Conservation (phyloP, 148 eudicot genomes). For the Amaranthus hypochondriacus region DNA sequence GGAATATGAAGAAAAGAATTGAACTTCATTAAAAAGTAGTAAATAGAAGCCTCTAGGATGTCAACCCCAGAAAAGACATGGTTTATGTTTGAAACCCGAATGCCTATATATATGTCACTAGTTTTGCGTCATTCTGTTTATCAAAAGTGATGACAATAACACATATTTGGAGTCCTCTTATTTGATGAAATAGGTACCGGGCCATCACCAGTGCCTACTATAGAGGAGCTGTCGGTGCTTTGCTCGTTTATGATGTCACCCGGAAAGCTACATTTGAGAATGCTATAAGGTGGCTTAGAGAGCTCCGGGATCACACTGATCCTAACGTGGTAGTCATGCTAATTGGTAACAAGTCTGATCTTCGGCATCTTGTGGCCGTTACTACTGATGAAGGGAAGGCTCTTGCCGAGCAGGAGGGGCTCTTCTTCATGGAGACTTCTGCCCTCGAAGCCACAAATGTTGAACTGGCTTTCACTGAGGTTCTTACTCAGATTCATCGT, state of each 20-base stretch:
- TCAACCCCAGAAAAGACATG: no score
- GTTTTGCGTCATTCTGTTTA: no score
- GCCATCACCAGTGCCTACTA: constrained; percentile 96
- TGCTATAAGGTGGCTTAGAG: constrained; percentile 70
- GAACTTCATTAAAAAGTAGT: no score
- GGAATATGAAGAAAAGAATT: no score
- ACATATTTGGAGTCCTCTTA: background rate
- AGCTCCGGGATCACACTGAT: constrained; percentile 79
- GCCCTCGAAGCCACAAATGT: constrained; percentile 90
- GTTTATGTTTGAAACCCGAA: no score
- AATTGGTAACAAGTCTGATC: constrained; percentile 88
- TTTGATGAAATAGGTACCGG: constrained; percentile 51
- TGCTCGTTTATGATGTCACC: constrained; percentile 86
- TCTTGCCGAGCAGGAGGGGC: constrained; percentile 64
- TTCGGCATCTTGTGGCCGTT: constrained; percentile 77
- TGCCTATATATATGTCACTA: no score
- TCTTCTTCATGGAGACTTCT: constrained; percentile 89
- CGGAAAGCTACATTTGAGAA: constrained; percentile 78
- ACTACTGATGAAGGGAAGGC: constrained; percentile 65
- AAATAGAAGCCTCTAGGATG: no score
- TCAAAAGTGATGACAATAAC: background rate
- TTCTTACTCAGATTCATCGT: constrained; percentile 57
- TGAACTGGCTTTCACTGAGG: constrained; percentile 72
- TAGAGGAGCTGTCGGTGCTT: constrained; percentile 88
- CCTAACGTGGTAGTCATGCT: constrained; percentile 90